Conservation (phyloP, 768 basidiomycete genomes). For the Lactarius deliciosus region DNA sequence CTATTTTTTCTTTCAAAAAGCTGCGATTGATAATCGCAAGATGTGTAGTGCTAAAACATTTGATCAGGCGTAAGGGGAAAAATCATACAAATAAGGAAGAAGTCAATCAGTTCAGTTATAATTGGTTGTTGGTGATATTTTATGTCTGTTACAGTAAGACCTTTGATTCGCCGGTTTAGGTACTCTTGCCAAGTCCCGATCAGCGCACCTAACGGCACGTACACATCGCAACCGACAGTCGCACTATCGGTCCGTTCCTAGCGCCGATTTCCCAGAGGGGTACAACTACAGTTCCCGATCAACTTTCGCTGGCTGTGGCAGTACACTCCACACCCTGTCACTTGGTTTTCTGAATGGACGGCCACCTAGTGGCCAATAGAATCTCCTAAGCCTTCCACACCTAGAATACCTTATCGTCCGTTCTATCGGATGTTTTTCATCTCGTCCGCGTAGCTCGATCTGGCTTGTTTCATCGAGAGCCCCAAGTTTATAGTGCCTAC, state of each 20-base stretch:
- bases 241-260: conserved; percentile 15
- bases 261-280: neutral
- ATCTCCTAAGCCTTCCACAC: neutral
- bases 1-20: neutral
- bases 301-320: neutral
- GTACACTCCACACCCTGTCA: neutral
- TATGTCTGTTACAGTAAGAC: neutral
- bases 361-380: neutral
- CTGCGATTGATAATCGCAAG: neutral
- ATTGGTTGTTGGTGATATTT: neutral
- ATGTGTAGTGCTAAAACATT: neutral
- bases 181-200: conserved; percentile 11
- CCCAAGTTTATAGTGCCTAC: neutral
- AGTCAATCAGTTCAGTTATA: neutral
- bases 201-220: conserved; percentile 13
- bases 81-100: neutral
- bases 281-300: neutral
- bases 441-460: neutral
- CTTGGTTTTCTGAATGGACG: neutral
- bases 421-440: conserved; percentile 10
- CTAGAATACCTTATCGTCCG: neutral
- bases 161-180: neutral
- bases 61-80: neutral
- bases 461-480: neutral
- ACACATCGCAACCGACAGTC: neutral